Evolutionary conservation across 163 green algal genomes (phyloP).

Genomic region (Smithsoniella earleae): DNA sequence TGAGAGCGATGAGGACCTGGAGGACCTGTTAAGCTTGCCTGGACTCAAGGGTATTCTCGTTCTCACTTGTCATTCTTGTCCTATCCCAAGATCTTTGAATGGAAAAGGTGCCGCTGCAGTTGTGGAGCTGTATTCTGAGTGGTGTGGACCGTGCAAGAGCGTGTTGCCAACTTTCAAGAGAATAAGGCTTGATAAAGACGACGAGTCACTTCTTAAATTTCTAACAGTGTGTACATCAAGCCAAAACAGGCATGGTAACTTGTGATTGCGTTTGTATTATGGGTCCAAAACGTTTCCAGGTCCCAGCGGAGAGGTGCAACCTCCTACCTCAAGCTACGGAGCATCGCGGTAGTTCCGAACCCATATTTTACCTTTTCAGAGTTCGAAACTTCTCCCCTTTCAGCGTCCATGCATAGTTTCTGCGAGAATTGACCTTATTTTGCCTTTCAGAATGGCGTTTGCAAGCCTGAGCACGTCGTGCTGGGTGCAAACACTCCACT

Average conservation of each 20-base stretch:
- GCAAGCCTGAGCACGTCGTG: slow-evolving; percentile 17
- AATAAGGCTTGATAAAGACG: slow-evolving; percentile 56
- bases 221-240: slow-evolving; percentile 42
- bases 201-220: slow-evolving; percentile 52
- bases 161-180: slow-evolving; percentile 52
- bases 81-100: not conserved
- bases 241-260: no score
- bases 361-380: slow-evolving; percentile 60
- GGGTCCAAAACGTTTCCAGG: no score
- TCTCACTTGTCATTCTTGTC: not conserved
- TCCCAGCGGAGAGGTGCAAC: slow-evolving; percentile 47
- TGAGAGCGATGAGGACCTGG: not conserved
- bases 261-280: no score
- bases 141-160: slow-evolving; percentile 58
- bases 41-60: slow-evolving; percentile 4
- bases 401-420: no score
- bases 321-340: slow-evolving; percentile 45
- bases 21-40: not conserved
- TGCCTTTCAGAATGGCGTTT: slow-evolving; percentile 34
- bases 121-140: slow-evolving; percentile 56
- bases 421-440: no score
- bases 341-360: slow-evolving; percentile 51
- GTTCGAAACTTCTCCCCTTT: no score
- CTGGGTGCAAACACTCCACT: slow-evolving; percentile 50
- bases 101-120: slow-evolving; percentile 38